Conservation (phyloP, 495 filamentous ascomycete genomes). For the Tuber aestivum region DNA sequence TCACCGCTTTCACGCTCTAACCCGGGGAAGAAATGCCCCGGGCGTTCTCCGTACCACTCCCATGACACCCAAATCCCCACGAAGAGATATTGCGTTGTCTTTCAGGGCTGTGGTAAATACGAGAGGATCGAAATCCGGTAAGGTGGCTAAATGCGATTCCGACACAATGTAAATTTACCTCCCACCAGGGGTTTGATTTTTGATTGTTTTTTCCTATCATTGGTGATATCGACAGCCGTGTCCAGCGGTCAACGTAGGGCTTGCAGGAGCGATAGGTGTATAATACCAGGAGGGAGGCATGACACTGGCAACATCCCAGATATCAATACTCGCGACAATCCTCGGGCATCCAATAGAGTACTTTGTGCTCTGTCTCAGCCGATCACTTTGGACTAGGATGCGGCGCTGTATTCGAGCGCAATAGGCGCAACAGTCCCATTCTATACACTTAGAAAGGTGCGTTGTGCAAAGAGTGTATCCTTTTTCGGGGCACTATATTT, state of each 20-base stretch:
- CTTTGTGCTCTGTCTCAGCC: not conserved
- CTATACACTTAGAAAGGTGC: too few species aligned
- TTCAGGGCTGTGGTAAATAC: not conserved
- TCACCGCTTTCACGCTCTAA: not conserved
- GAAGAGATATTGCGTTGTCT: not conserved
- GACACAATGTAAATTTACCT: too few species aligned
- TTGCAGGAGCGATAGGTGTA: not conserved
- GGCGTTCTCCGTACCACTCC: not conserved
- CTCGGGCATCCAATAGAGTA: not conserved
- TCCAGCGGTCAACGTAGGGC: not conserved
- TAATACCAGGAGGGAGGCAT: not conserved
- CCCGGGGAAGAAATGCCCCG: not conserved
- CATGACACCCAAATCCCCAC: not conserved
- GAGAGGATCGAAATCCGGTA: not conserved
- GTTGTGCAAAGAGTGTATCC: too few species aligned
- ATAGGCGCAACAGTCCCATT: too few species aligned
- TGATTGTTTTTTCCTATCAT: too few species aligned
- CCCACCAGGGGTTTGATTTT: too few species aligned
- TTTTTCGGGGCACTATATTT: too few species aligned
- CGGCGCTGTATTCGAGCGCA: too few species aligned
- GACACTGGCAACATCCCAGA: not conserved
- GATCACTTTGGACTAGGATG: not conserved
- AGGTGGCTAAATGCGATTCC: not conserved
- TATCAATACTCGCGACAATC: not conserved
- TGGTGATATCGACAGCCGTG: not conserved